phyloP scores from a whole-genome alignment of 805 yeast genomes.

The Pichia cabralensis region DNA sequence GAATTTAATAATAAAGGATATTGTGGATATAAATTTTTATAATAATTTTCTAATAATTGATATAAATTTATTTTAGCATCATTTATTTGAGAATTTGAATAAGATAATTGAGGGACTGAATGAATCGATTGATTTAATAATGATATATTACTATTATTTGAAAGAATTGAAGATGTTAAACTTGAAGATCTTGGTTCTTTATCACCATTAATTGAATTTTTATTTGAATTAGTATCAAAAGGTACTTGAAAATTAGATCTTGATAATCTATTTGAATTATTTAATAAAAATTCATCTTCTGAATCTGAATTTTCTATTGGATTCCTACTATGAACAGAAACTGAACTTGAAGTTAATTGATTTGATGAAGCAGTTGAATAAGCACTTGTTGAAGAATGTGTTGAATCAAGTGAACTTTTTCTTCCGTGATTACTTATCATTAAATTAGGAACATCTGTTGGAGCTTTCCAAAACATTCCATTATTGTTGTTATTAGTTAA shows the following conservation, averaged over 20 bases:
- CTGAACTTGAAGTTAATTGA: too few species aligned
- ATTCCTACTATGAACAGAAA: too few species aligned
- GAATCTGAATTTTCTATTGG: conserved; percentile 25
- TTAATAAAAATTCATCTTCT: conserved; percentile 23
- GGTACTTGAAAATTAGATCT: conserved; percentile 18
- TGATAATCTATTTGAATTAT: conserved; percentile 10
- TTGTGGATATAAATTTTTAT: conserved; percentile 31
- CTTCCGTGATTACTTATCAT: conserved; percentile 1
- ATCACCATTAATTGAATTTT: conserved; percentile 15
- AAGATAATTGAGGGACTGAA: not conserved
- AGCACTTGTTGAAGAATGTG: conserved; percentile 26
- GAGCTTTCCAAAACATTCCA: conserved; percentile 47
- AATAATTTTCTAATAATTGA: conserved; percentile 26
- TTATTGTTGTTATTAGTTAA: too few species aligned
- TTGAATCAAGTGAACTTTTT: conserved; percentile 40
- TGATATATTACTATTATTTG: not conserved
- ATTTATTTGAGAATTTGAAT: not conserved
- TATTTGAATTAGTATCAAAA: conserved; percentile 11
- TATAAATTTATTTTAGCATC: conserved; percentile 1
- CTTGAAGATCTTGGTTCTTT: conserved; percentile 16
- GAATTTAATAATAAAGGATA: conserved; percentile 37
- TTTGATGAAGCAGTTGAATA: not conserved
- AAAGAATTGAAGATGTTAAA: conserved; percentile 10
- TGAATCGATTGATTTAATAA: not conserved
- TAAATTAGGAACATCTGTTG: conserved; percentile 42